Conservation (phyloP, 2,329 filamentous ascomycete genomes). For the Exophiala viscosa region DNA sequence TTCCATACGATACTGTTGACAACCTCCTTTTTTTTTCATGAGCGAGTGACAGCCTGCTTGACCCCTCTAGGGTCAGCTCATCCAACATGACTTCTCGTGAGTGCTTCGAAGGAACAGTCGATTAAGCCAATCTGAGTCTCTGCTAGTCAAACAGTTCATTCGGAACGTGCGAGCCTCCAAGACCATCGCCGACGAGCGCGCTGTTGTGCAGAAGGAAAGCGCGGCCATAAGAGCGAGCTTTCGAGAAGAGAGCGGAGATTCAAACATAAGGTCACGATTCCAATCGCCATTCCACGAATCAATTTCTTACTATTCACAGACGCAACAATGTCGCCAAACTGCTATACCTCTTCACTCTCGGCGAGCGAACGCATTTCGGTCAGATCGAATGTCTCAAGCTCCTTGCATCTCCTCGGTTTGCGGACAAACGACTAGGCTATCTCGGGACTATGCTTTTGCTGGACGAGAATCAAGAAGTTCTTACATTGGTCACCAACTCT, state of each 20-base stretch:
- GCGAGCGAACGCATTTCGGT: conserved; percentile 95
- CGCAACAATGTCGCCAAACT: conserved; percentile 99
- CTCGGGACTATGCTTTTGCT: conserved; percentile 92
- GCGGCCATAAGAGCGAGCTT: conserved; percentile 96
- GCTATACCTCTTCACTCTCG: conserved; percentile 94
- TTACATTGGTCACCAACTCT: conserved; percentile 96
- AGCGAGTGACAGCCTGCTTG: conserved; percentile 15
- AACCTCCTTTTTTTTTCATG: conserved; percentile 21
- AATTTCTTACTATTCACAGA: conserved; percentile 47
- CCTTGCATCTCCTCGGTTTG: conserved; percentile 91
- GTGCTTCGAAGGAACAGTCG: neutral
- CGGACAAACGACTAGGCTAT: conserved; percentile 94
- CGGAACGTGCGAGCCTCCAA: conserved; percentile 97
- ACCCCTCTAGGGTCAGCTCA: conserved; percentile 22
- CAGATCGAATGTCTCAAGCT: conserved; percentile 99
- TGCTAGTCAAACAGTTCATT: conserved; percentile 96
- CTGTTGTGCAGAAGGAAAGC: conserved; percentile 98
- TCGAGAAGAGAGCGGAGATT: conserved; percentile 91
- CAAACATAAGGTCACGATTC: conserved; percentile 71
- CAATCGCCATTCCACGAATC: neutral
- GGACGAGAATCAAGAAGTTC: conserved; percentile 96
- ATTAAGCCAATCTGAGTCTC: conserved; percentile 11
- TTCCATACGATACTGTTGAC: too few relatives aligned
- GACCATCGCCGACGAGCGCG: conserved; percentile 97
- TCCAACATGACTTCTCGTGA: conserved; percentile 26